Evolutionary conservation across 2,329 filamentous ascomycete genomes (phyloP), one percentile per base, ranked within the genome.

Genomic region (Parafenestella ontariensis): DNA sequence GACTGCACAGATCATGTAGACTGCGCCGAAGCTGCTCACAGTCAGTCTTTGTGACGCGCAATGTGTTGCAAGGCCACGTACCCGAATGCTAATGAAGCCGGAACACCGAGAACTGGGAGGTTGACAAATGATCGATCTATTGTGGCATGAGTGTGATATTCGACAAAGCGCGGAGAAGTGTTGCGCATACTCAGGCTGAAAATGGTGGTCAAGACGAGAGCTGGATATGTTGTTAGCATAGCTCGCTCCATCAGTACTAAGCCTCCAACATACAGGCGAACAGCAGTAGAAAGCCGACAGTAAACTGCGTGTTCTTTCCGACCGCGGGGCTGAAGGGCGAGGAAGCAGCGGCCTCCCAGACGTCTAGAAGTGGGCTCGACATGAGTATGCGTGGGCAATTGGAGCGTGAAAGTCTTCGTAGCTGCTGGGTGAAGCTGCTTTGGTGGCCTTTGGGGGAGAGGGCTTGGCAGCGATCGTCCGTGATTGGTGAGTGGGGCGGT

Each of bases 1-100:
- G 75, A 95, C 95, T 56, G 93, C 95, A 79, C 95, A 99, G 80
- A 99, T 98, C 89, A 97, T 96, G 80, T 95, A 97, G 41, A 99
- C 92, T 46, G 94, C 89, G 68, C 95, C 95, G 77, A 96, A 90
- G 46, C 94, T 97, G 72, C n/a, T 41, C 31, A 43, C 37, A 21
- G 49, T 53, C 44, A 45, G 36, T 43, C 20, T 5, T n/a, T n/a
- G n/a, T 24, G 5, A 15, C 8, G 21, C n/a, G 23, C n/a, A 26
- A 28, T 3, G 17, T 17, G 29, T 20, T 17, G 26, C 48, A 46
- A 54, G 45, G 54, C 41, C 40, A 71, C 91, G 72, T 87, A 98
- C 94, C 91, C 94, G 80, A 97, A 86, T 59, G 92, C 89, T 68
- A 96, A 75, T 56, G 94, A 96, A 59, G 95, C 93, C 37, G 95